These are phyloP conservation scores for Oryza officinalis DNA, from an alignment of 176 grass and related monocot species.

Conservation along the genomic window DNA sequence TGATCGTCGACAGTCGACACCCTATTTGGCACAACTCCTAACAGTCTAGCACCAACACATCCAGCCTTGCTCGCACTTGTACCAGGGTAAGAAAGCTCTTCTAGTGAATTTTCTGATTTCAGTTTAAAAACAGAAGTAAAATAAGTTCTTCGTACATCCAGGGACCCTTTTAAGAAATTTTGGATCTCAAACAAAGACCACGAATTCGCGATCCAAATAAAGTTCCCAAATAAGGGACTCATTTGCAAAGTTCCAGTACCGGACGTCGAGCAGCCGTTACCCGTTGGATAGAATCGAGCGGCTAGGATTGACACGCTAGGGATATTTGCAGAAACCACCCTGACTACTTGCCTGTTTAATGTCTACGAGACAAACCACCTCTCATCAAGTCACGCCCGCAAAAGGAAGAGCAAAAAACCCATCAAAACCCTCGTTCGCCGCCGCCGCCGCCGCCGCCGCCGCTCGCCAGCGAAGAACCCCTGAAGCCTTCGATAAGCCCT, in stretches of 20 bases:
- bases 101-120: no score
- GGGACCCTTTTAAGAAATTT: neutral
- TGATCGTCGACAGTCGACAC: no score
- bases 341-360: no score
- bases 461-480: slow-evolving; percentile 33
- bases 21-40: no score
- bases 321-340: neutral
- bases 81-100: no score
- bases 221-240: neutral
- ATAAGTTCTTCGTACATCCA: no score
- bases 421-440: slow-evolving; percentile 19
- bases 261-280: neutral
- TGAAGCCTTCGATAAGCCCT: slow-evolving; percentile 15
- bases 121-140: no score
- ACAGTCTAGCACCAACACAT: no score
- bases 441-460: slow-evolving; percentile 31
- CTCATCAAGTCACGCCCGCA: neutral
- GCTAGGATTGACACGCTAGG: neutral
- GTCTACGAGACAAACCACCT: no score
- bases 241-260: neutral
- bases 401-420: slow-evolving; percentile 33
- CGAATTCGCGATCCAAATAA: neutral
- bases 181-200: neutral
- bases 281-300: neutral
- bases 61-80: no score